Evolutionary conservation across 176 grass and related monocot species (phyloP).

Genomic region (Sorghum bicolor): DNA sequence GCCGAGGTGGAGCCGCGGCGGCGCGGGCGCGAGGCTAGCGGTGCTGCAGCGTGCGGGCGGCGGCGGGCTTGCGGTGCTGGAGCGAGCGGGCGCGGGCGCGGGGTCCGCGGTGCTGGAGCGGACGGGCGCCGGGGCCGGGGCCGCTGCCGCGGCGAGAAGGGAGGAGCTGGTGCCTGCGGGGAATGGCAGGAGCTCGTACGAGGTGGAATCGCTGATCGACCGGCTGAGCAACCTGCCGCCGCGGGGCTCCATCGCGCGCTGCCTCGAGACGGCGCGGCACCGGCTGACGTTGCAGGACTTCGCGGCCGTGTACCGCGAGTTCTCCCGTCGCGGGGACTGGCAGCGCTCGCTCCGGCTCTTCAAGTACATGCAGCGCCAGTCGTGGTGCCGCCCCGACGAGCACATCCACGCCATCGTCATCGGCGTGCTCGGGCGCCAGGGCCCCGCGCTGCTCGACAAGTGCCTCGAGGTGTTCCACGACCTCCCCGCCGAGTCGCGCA

Average conservation of each 20-base stretch:
- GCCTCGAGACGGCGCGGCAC: slow-evolving; percentile 71
- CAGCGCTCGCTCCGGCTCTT: slow-evolving; percentile 89
- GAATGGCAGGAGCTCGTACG: slow-evolving; percentile 55
- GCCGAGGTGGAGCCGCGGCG: slow-evolving; percentile 25
- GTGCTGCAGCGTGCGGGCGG: slow-evolving; percentile 11
- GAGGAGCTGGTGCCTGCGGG: slow-evolving; percentile 30
- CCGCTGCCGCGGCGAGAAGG: neutral
- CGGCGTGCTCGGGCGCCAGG: slow-evolving; percentile 83
- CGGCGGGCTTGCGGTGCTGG: slow-evolving; percentile 16
- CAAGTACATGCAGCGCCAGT: slow-evolving; percentile 95
- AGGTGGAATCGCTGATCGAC: slow-evolving; percentile 85
- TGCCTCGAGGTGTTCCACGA: slow-evolving; percentile 65
- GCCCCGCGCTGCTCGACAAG: slow-evolving; percentile 74
- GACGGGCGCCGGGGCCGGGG: neutral
- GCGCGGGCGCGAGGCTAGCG: slow-evolving; percentile 15
- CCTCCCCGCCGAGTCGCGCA: slow-evolving; percentile 50
- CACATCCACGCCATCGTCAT: slow-evolving; percentile 95
- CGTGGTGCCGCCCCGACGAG: slow-evolving; percentile 98
- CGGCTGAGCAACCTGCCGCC: slow-evolving; percentile 85
- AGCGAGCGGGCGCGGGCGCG: neutral
- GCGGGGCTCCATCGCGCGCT: slow-evolving; percentile 77
- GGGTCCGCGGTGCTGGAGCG: neutral
- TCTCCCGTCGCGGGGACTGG: slow-evolving; percentile 89
- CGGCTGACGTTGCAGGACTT: slow-evolving; percentile 80
- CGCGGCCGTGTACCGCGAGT: slow-evolving; percentile 73